phyloP scores from a whole-genome alignment of 441 rosid species.

The Jatropha multifida region DNA sequence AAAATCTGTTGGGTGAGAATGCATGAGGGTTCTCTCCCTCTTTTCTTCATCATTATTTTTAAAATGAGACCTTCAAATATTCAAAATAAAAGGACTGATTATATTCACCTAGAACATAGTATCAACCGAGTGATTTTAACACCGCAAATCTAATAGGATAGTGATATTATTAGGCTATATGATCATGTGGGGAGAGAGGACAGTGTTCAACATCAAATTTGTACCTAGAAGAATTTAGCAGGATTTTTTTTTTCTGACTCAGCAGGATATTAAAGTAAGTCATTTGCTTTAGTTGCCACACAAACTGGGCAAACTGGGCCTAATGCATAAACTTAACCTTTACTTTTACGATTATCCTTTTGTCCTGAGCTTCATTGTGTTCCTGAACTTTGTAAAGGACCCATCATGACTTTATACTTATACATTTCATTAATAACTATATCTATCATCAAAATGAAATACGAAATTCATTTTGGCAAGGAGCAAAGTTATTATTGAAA shows the following conservation, averaged over 20 bases:
- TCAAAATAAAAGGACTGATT: not conserved
- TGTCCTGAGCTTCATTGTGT: too few species aligned
- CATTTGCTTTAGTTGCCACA: not conserved
- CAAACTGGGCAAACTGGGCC: not conserved
- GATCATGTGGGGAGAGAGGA: too few species aligned
- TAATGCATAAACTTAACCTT: not conserved
- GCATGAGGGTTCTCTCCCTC: not conserved
- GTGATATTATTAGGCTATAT: not conserved
- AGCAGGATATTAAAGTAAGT: not conserved
- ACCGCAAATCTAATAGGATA: not conserved
- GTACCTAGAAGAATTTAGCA: not conserved
- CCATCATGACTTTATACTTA: too few species aligned
- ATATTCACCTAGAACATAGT: not conserved
- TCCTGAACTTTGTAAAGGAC: too few species aligned
- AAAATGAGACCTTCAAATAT: not conserved
- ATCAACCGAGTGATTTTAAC: not conserved
- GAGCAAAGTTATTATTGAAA: too few species aligned
- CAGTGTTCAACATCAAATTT: not conserved
- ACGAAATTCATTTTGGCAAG: too few species aligned
- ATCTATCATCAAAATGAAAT: too few species aligned
- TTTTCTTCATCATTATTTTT: not conserved
- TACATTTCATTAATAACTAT: too few species aligned
- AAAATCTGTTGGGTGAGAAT: constrained; percentile 1
- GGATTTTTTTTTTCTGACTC: not conserved
- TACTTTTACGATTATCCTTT: too few species aligned